phyloP scores from a whole-genome alignment of 2,329 filamentous ascomycete genomes.

The Exophiala sp. region DNA sequence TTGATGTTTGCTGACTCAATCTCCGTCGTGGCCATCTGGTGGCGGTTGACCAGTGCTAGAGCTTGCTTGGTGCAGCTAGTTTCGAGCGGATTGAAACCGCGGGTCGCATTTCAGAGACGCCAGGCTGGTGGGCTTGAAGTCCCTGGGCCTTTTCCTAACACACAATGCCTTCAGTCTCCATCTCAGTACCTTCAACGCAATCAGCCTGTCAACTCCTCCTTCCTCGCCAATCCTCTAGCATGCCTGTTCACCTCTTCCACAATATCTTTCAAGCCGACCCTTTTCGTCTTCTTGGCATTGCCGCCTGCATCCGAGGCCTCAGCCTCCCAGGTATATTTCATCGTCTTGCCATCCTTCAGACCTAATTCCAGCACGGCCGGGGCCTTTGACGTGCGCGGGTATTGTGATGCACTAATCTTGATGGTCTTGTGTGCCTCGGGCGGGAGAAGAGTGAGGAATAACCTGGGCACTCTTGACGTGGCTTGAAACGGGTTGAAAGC shows the following conservation, averaged over 20 bases:
- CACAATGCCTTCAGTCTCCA: background rate
- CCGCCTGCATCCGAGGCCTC: slow-evolving; percentile 2
- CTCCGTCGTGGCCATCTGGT: no score
- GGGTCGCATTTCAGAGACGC: no score
- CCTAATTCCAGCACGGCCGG: slow-evolving; percentile 67
- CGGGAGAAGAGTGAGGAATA: slow-evolving; percentile 81
- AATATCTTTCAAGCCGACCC: slow-evolving; percentile 73
- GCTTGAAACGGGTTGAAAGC: slow-evolving; percentile 88
- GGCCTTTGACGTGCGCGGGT: slow-evolving; percentile 59
- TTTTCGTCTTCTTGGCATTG: slow-evolving; percentile 65
- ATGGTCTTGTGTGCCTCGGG: slow-evolving; percentile 69
- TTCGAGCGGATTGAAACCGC: no score
- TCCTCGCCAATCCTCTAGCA: slow-evolving; percentile 72
- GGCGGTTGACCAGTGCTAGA: no score
- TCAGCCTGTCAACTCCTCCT: slow-evolving; percentile 64
- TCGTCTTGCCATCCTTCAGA: slow-evolving; percentile 93
- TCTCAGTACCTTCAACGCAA: background rate
- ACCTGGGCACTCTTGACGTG: slow-evolving; percentile 71
- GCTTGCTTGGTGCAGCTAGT: no score
- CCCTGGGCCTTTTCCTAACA: background rate
- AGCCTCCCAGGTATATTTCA: slow-evolving; percentile 52
- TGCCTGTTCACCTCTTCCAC: slow-evolving; percentile 86
- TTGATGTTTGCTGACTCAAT: no score
- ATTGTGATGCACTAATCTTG: slow-evolving; percentile 68
- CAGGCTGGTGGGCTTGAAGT: background rate